phyloP scores from a whole-genome alignment of 805 yeast species.

The Wickerhamiella hasegawae region DNA sequence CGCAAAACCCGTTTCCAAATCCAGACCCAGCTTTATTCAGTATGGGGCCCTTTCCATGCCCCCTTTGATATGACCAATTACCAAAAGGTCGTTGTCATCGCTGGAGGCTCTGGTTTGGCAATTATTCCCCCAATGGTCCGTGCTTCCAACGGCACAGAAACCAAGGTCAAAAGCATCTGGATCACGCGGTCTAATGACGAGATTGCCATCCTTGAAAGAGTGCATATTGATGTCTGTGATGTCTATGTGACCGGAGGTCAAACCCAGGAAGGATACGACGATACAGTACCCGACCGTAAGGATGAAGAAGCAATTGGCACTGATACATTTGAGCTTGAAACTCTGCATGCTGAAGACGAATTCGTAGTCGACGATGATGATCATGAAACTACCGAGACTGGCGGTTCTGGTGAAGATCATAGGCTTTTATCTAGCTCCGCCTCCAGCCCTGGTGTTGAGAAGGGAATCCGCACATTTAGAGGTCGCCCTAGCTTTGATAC shows the following conservation, averaged over 20 bases:
- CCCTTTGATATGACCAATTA: constrained; percentile 13
- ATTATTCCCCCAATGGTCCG: constrained; percentile 8
- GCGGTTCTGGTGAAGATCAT: too few species aligned
- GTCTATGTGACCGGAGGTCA: constrained; percentile 11
- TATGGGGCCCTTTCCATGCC: constrained; percentile 25
- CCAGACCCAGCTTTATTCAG: constrained; percentile 20
- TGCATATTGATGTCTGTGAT: constrained; percentile 9
- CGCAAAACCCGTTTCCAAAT: constrained; percentile 24
- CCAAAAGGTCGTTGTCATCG: constrained; percentile 10
- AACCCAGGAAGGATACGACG: not conserved
- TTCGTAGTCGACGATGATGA: too few species aligned
- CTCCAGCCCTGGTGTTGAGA: too few species aligned
- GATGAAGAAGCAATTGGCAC: not conserved
- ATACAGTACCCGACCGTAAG: not conserved
- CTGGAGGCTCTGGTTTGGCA: constrained; percentile 16
- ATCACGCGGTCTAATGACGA: constrained; percentile 4
- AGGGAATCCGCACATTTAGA: constrained; percentile 1
- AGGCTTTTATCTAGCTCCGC: too few species aligned
- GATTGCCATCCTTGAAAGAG: constrained; percentile 1
- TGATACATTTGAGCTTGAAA: not conserved
- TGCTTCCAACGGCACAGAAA: not conserved
- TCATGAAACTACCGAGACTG: too few species aligned
- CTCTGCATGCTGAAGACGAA: too few species aligned
- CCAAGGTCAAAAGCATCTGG: constrained; percentile 4
- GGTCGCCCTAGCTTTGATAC: constrained; percentile 11